Evolutionary conservation across 208 protist genomes (phyloP), one percentile per base, ranked within the genome.

Genomic region (Wallacemonas sp.): DNA sequence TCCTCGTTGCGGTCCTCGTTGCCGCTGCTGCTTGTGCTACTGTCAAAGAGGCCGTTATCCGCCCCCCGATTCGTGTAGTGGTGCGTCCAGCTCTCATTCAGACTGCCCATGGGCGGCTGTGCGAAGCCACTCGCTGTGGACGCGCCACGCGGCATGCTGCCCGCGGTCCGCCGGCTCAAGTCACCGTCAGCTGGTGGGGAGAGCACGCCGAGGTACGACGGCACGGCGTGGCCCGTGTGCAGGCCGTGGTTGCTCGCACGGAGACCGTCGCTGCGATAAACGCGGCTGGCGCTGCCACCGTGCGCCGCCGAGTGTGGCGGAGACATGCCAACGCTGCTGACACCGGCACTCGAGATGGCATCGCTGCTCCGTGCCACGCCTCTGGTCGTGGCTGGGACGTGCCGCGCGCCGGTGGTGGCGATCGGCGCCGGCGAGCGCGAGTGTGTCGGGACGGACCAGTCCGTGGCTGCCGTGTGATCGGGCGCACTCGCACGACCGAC

Each of bases 381-480:
- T 41, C 9, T 6, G 6, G 36, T 41, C 36, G 36, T 41, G 36
- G 36, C 6, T 6, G 14, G 36, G 9, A 41, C 36, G 14, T 14
- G 36, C 9, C 36, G 36, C 9, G 9, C 14, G 6, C 9, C 3
- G 24, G 21, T n/a, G 5, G 19, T 26, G 24, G 47, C 8, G 16
- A n/a, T 17, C 11, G 47, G 26, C 8, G 30, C 30, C 3, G 52
- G 52, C 23, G 52, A 58, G 24, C 52, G 52, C 19, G 52, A 58
- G 52, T 58, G 52, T 30, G 19, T 24, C 30, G 52, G 52, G 6
- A n/a, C 52, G 32, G 52, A 6, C 52, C 52, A 58, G 30, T 58
- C 32, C 26, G 52, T 12, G 14, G 9, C n/a, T 5, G 2, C 30
- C 4, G 26, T 16, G 17, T 24, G 4, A 27, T 58, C 52, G 4